A percentile compares a stretch with the other conserved stretches of the same genome.
phyloP scores from a whole-genome alignment of 768 basidiomycete species.

The Mycena polygramma region DNA sequence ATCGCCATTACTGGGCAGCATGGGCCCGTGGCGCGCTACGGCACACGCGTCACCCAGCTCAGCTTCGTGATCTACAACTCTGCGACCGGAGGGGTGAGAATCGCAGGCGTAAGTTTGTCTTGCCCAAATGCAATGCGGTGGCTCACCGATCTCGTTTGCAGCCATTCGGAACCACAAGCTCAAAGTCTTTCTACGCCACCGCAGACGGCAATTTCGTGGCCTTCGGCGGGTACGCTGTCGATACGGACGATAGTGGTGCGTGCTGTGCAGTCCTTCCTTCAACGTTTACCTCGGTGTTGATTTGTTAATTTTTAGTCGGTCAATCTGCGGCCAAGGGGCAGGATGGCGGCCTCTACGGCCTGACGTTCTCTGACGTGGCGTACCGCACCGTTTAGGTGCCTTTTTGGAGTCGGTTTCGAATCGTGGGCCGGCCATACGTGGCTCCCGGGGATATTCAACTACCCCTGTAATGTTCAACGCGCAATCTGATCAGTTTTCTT shows the following conservation, averaged over 20 bases:
- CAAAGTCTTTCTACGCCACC: neutral
- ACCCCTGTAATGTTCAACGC: too few species aligned
- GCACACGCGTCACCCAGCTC: too few species aligned
- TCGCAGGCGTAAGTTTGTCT: neutral
- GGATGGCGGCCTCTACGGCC: constrained; percentile 2
- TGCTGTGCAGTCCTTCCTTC: neutral
- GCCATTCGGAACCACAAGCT: neutral
- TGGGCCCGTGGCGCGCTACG: too few species aligned
- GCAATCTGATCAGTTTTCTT: too few species aligned
- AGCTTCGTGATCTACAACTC: too few species aligned
- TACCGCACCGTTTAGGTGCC: neutral
- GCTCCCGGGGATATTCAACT: too few species aligned
- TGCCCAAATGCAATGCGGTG: too few species aligned
- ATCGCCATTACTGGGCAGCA: too few species aligned
- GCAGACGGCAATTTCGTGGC: constrained; percentile 15
- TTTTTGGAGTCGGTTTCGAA: too few species aligned
- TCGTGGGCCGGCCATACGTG: too few species aligned
- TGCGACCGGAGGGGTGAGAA: too few species aligned
- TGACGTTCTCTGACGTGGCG: neutral
- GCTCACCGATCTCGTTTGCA: neutral
- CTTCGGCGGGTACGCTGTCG: constrained; percentile 4
- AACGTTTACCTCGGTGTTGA: too few species aligned
- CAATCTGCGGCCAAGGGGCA: neutral
- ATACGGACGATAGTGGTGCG: constrained; percentile 1
- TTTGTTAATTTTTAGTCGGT: neutral